Evolutionary conservation across 2,329 filamentous ascomycete species (phyloP).

Genomic region (Phyllosticta paracitricarpa): DNA sequence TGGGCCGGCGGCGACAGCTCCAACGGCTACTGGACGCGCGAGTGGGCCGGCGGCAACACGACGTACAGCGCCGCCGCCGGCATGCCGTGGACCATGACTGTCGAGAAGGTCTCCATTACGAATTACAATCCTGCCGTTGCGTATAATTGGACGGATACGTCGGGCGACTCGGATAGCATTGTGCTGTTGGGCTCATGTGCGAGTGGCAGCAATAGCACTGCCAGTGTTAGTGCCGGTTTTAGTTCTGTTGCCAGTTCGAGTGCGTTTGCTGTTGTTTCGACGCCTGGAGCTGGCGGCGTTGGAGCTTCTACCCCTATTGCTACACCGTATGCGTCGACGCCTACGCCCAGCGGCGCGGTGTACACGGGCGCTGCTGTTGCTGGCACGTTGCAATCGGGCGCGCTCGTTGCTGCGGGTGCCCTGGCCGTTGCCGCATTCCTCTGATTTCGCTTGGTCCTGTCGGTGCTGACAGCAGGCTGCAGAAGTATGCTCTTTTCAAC

Average conservation of each 20-base stretch:
- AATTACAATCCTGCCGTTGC: slow-evolving; percentile 42
- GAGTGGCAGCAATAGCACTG: not conserved
- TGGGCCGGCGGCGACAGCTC: slow-evolving; percentile 40
- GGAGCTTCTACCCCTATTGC: not conserved
- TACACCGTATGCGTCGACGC: not conserved
- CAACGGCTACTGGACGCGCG: slow-evolving; percentile 40
- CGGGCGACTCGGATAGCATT: slow-evolving; percentile 40
- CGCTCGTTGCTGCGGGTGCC: not conserved
- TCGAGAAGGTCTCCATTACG: slow-evolving; percentile 40
- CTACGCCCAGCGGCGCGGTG: not conserved
- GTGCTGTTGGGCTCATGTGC: slow-evolving; percentile 22
- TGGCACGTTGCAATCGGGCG: not conserved
- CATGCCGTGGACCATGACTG: slow-evolving; percentile 41
- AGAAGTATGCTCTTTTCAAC: too few relatives aligned
- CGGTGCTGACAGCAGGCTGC: not conserved
- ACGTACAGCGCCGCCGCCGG: slow-evolving; percentile 31
- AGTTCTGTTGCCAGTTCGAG: not conserved
- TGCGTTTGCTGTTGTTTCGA: not conserved
- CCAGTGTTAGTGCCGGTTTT: not conserved
- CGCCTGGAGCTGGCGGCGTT: not conserved
- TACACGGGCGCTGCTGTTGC: not conserved
- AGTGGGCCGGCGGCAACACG: slow-evolving; percentile 55
- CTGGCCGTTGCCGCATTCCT: not conserved
- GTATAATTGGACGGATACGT: slow-evolving; percentile 42
- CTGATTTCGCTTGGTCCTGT: not conserved